Base-by-base conservation (phyloP, 352 stramenopile species). In the Nothophytophthora sp. region DNA sequence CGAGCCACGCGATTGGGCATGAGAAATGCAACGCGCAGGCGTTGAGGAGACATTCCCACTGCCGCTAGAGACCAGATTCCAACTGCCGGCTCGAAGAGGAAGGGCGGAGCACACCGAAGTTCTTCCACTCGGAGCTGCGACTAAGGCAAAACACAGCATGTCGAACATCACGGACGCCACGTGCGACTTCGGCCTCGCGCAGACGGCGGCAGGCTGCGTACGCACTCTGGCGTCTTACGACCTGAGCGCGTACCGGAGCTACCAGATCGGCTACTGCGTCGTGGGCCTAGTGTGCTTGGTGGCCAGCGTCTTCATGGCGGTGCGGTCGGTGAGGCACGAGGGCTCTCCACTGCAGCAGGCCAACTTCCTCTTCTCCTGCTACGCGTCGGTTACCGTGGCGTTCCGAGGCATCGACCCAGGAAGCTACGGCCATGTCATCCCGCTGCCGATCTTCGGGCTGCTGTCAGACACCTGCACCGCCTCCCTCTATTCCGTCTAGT, bases 391-490 rank as follows among this genome's bases (percentile, higher is more conserved):
- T 9, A 70, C 60, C 12, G 22, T 74, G 30, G 49, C 67, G 18
- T 20, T 70, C 16, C 60, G 64, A 11, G 51, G 55, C 24, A 23
- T 61, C 1, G 64, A 73, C 44, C 64, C 60, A 12, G 38, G 35
- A 0, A 59, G 64, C 38, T 74, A 74, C 38, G 30, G 22, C 12
- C 54, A 67, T 24, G 39, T 67, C 28, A 53, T 74, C 32, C 64
- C 64, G 20, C 60, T 39, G 2, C 50, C 55, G 6, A 44, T 68
- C 32, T 34, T 11, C 36, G 54, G 45, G n/a, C 53, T 70, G 27
- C 35, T 74, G 16, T 61, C 49, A 18, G 60, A 74, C 34, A 51
- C 64, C 5, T 74, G 64, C 55, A 74, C 64, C 1, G 63, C 60
- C 23, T 45, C 59, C 3, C 48, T 74, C 13, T 70, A 71, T 38